Percentiles rank a stretch among this genome's conserved stretches.
These are phyloP conservation scores for Vigna radiata DNA, from an alignment of 306 rosid species.

Conservation along the genomic window DNA sequence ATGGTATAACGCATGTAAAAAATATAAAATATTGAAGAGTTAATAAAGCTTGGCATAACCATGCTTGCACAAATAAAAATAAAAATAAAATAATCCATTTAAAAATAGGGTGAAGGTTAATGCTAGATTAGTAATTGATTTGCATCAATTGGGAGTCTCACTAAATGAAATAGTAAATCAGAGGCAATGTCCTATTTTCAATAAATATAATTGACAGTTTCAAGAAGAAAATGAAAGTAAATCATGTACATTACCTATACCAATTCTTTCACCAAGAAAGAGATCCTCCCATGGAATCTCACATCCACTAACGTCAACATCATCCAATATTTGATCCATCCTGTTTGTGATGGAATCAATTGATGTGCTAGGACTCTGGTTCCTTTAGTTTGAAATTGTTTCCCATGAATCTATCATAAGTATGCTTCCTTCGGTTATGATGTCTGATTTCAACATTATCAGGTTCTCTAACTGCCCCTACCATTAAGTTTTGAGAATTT, in stretches of 20 bases:
- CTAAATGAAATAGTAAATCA: conserved; percentile 32
- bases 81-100: not conserved
- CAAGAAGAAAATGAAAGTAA: conserved; percentile 41
- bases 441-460: conserved; percentile 50
- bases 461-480: no score
- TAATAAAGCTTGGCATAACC: conserved; percentile 13
- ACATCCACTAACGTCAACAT: conserved; percentile 89
- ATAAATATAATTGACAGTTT: conserved; percentile 25
- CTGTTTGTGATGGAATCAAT: conserved; percentile 62
- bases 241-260: conserved; percentile 72
- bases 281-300: conserved; percentile 98
- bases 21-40: conserved; percentile 11
- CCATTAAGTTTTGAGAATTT: conserved; percentile 45
- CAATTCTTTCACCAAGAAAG: conserved; percentile 92
- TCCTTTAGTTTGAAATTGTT: conserved; percentile 69
- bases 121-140: conserved; percentile 32
- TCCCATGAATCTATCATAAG: conserved; percentile 68
- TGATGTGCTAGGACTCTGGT: conserved; percentile 59
- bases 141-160: conserved; percentile 22
- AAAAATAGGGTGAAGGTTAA: conserved; percentile 32
- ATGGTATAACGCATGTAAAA: conserved; percentile 4
- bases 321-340: conserved; percentile 79
- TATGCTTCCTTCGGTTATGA: conserved; percentile 61
- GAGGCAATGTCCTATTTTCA: conserved; percentile 26
- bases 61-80: conserved; percentile 35